Conservation (phyloP, 1,284 basidiomycete species). For the Heimioporus punctisporus region DNA sequence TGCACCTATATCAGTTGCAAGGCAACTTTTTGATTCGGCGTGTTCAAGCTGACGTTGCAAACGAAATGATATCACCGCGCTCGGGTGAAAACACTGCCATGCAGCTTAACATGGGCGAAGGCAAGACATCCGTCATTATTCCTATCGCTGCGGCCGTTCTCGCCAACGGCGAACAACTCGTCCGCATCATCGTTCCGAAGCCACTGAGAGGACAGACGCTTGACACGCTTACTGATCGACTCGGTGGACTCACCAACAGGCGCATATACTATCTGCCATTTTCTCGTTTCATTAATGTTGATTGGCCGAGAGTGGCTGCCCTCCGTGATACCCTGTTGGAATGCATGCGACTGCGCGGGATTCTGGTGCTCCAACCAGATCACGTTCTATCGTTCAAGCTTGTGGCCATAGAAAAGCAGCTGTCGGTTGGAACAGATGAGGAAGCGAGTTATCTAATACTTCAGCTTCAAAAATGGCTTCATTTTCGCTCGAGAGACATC, state of each 20-base stretch:
- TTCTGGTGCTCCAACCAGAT: neutral
- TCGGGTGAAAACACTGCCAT: constrained; percentile 37
- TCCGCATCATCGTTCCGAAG: constrained; percentile 26
- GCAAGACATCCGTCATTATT: constrained; percentile 48
- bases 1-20: constrained; percentile 36
- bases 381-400: neutral
- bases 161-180: constrained; percentile 43
- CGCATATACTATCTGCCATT: constrained; percentile 51
- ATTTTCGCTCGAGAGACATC: neutral
- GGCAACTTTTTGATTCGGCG: constrained; percentile 31
- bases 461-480: neutral
- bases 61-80: constrained; percentile 34
- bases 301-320: constrained; percentile 17
- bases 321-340: neutral
- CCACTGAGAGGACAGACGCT: constrained; percentile 45
- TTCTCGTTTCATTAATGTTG: constrained; percentile 37
- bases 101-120: constrained; percentile 39
- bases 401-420: neutral
- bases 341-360: neutral
- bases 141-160: constrained; percentile 43
- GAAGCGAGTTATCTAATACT: neutral
- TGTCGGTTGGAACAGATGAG: neutral
- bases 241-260: constrained; percentile 46
- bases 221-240: constrained; percentile 42
- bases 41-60: constrained; percentile 28